Evolutionary conservation across 2,329 filamentous ascomycete species (phyloP).

Genomic region (Claviceps humidiphila): DNA sequence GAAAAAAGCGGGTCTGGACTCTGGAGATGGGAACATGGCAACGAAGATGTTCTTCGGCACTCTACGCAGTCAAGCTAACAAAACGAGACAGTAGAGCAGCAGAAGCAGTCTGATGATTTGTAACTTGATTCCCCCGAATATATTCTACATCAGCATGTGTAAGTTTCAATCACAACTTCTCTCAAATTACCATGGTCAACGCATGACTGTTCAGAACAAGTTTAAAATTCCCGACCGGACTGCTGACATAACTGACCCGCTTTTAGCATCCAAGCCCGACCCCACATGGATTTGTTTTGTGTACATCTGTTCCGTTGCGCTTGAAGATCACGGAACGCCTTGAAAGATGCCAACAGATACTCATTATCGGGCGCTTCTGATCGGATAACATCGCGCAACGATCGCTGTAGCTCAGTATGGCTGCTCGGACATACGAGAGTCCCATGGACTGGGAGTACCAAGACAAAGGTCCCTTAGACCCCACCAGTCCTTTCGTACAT

Average conservation of each 20-base stretch:
- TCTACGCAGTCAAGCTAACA: no score
- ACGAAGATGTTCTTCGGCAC: no score
- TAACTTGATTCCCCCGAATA: no score
- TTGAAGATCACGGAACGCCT: conserved; percentile 8
- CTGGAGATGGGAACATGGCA: not conserved
- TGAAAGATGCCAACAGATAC: not conserved
- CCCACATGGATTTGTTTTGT: conserved; percentile 20
- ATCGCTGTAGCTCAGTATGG: conserved; percentile 23
- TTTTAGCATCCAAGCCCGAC: conserved; percentile 5
- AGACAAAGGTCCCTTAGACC: conserved; percentile 41
- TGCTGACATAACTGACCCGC: conserved; percentile 18
- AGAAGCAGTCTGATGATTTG: not conserved
- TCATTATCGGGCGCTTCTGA: not conserved
- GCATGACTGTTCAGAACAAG: not conserved
- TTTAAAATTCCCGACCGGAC: no score
- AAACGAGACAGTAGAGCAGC: not conserved
- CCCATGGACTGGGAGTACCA: conserved; percentile 58
- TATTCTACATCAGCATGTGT: no score
- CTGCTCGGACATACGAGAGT: conserved; percentile 43
- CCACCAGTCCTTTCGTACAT: conserved; percentile 48
- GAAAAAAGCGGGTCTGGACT: not conserved
- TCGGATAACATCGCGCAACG: not conserved
- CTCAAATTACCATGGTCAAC: not conserved
- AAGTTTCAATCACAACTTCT: not conserved
- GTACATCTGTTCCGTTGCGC: conserved; percentile 15